A percentile compares a stretch with the other conserved stretches of the same genome.
Evolutionary conservation across 2,329 filamentous ascomycete species (phyloP).

Genomic region (Clonostachys byssicola): DNA sequence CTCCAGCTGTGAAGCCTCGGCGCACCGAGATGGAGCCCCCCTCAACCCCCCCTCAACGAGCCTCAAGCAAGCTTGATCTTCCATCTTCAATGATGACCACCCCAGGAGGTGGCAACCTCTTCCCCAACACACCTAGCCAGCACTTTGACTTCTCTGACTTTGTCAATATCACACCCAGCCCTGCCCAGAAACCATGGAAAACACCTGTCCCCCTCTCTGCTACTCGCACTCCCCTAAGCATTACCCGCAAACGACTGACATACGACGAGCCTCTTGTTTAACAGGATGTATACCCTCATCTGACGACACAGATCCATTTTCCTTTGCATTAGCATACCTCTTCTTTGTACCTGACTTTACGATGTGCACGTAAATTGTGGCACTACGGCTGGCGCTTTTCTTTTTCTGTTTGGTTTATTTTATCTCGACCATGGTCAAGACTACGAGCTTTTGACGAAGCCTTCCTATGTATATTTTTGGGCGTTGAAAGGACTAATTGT

Average conservation of each 20-base stretch:
- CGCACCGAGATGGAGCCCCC: conserved; percentile 58
- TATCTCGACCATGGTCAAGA: no score
- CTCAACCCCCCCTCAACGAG: conserved; percentile 70
- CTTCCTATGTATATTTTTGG: no score
- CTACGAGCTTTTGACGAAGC: no score
- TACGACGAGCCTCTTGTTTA: conserved; percentile 61
- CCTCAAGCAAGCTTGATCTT: conserved; percentile 46
- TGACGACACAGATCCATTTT: no score
- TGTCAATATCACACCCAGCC: conserved; percentile 94
- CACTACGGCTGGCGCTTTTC: no score
- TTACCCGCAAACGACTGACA: conserved; percentile 72
- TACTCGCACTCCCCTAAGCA: conserved; percentile 55
- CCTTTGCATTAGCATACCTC: no score
- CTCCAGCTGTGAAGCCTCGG: conserved; percentile 62
- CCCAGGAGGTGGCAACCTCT: conserved; percentile 65
- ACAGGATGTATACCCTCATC: no score
- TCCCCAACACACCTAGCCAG: conserved; percentile 76
- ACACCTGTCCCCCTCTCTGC: conserved; percentile 60
- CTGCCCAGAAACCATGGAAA: conserved; percentile 85
- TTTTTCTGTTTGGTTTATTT: no score
- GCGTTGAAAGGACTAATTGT: no score
- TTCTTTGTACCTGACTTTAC: no score
- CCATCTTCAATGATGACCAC: conserved; percentile 90
- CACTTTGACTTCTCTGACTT: conserved; percentile 93
- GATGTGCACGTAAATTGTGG: no score